Conservation (phyloP, 2,329 filamentous ascomycete genomes). For the Huntiella savannae region DNA sequence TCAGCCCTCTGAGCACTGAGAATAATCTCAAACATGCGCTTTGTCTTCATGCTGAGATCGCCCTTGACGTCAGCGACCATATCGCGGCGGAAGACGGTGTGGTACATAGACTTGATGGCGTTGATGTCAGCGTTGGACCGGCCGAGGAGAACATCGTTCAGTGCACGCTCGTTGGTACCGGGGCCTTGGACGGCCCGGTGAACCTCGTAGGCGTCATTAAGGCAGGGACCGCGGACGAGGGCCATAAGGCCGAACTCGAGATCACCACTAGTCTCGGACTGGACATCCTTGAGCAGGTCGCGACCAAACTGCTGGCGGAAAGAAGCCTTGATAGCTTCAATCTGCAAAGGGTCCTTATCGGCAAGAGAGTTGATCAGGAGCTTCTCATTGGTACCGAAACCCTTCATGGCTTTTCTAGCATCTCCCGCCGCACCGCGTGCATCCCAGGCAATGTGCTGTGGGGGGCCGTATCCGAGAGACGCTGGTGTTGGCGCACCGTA, state of each 20-base stretch:
- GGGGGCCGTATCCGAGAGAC: conserved; percentile 55
- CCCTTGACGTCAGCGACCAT: conserved; percentile 55
- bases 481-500: conserved; percentile 39
- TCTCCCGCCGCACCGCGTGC: conserved; percentile 48
- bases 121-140: conserved; percentile 74
- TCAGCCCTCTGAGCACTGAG: conserved; percentile 56
- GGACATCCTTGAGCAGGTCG: conserved; percentile 54
- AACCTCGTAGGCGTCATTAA: conserved; percentile 54
- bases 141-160: conserved; percentile 72
- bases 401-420: conserved; percentile 74
- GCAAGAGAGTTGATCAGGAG: conserved; percentile 51
- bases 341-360: conserved; percentile 58
- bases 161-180: conserved; percentile 68
- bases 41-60: conserved; percentile 73
- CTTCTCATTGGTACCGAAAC: conserved; percentile 76
- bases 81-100: conserved; percentile 41
- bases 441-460: conserved; percentile 51
- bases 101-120: conserved; percentile 68
- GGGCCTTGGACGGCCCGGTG: conserved; percentile 54
- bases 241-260: conserved; percentile 59
- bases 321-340: conserved; percentile 45
- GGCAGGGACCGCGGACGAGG: conserved; percentile 59
- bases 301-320: conserved; percentile 48
- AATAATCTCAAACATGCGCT: conserved; percentile 68
- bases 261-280: conserved; percentile 56